A percentile compares a stretch with the other conserved stretches of the same genome.
phyloP scores from a whole-genome alignment of 2,329 filamentous ascomycete species.

The Hypoxylon sp. region DNA sequence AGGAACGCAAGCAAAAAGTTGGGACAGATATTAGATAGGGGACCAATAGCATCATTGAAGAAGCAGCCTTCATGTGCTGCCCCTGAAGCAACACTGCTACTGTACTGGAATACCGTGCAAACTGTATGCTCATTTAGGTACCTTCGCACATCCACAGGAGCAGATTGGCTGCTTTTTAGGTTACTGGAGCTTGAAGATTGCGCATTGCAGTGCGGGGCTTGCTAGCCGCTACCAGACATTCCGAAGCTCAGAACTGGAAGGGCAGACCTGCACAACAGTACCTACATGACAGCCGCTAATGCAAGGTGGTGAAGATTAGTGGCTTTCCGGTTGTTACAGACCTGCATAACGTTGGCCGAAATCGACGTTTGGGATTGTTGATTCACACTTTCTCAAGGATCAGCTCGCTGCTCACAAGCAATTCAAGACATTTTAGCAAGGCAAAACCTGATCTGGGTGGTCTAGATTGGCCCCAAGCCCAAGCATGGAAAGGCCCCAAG shows the following conservation, averaged over 20 bases:
- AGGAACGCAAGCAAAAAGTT: not conserved
- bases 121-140: slow-evolving; percentile 16
- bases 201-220: slow-evolving; percentile 26
- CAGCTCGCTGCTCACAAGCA: not conserved
- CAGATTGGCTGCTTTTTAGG: slow-evolving; percentile 28
- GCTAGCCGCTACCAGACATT: slow-evolving; percentile 8
- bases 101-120: slow-evolving; percentile 8
- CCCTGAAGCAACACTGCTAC: slow-evolving; percentile 22
- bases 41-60: slow-evolving; percentile 9
- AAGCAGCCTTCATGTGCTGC: slow-evolving; percentile 8
- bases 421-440: slow-evolving; percentile 8
- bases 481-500: slow-evolving; percentile 10
- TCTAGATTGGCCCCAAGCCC: slow-evolving; percentile 15
- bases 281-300: slow-evolving; percentile 25
- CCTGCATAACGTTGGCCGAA: slow-evolving; percentile 26
- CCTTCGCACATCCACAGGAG: not conserved
- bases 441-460: slow-evolving; percentile 5
- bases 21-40: slow-evolving; percentile 19
- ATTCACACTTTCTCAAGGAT: slow-evolving; percentile 21
- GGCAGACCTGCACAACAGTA: not conserved
- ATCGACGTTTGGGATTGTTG: slow-evolving; percentile 24
- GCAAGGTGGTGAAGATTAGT: slow-evolving; percentile 40
- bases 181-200: slow-evolving; percentile 29
- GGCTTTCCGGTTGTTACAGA: slow-evolving; percentile 38
- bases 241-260: slow-evolving; percentile 8